These are phyloP conservation scores for Neobulgaria alba DNA, from an alignment of 2,329 filamentous ascomycete genomes.

Conservation along the genomic window DNA sequence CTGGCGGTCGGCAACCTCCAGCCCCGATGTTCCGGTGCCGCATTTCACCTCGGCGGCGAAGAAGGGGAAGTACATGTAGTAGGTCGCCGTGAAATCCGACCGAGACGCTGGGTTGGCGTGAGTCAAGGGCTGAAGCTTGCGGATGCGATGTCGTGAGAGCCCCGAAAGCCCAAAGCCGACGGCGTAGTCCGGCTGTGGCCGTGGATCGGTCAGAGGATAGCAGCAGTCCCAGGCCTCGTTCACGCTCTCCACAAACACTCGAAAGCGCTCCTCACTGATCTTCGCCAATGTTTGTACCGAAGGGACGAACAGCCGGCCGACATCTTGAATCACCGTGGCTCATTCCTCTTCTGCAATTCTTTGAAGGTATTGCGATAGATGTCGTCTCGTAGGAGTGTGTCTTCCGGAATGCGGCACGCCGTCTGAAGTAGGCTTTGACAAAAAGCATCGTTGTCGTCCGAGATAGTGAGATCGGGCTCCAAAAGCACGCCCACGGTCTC, in stretches of 20 bases:
- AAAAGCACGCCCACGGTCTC: no score
- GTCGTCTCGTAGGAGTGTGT: no score
- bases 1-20: constrained; percentile 30
- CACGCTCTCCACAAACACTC: neutral
- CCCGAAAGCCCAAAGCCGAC: neutral
- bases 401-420: no score
- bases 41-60: neutral
- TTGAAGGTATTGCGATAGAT: no score
- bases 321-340: neutral
- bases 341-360: no score
- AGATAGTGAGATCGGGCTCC: no score
- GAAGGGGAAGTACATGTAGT: neutral
- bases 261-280: neutral
- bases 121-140: neutral
- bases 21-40: constrained; percentile 24
- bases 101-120: neutral
- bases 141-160: neutral
- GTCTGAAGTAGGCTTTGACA: no score
- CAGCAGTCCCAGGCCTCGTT: neutral
- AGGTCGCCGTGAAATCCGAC: neutral
- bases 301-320: neutral
- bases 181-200: neutral
- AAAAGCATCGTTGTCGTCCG: no score
- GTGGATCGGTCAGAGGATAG: neutral
- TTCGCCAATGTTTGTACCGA: neutral